Evolutionary conservation across 2,329 filamentous ascomycete species (phyloP).

Genomic region (Ophiocordyceps camponoti-floridani): DNA sequence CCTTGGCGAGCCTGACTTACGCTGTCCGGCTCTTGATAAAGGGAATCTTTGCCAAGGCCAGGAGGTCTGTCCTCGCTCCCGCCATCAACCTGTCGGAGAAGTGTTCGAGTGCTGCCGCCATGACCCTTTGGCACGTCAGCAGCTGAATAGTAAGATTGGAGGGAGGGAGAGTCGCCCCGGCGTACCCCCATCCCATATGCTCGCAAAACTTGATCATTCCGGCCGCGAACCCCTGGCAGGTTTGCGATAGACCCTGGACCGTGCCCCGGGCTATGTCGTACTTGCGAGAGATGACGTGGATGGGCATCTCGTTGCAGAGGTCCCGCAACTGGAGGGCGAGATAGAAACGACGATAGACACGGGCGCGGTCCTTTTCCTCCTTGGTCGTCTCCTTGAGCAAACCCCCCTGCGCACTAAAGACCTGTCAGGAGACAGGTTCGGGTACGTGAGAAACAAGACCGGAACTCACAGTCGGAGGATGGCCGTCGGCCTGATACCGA

Average conservation of each 20-base stretch:
- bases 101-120: constrained; percentile 56
- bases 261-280: constrained; percentile 53
- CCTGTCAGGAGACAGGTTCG: neutral
- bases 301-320: constrained; percentile 57
- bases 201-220: constrained; percentile 69
- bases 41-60: constrained; percentile 53
- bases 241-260: constrained; percentile 56
- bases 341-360: constrained; percentile 57
- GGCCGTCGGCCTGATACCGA: constrained; percentile 49
- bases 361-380: constrained; percentile 39
- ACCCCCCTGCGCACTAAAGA: constrained; percentile 44
- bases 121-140: constrained; percentile 25
- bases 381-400: constrained; percentile 42
- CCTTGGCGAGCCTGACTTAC: constrained; percentile 14
- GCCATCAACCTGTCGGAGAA: constrained; percentile 58
- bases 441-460: neutral
- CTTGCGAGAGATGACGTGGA: constrained; percentile 50
- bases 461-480: constrained; percentile 45
- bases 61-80: constrained; percentile 50
- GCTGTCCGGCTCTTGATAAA: constrained; percentile 66
- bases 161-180: too few relatives aligned
- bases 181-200: constrained; percentile 53
- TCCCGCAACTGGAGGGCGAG: constrained; percentile 62
- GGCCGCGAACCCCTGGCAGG: constrained; percentile 60
- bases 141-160: neutral